Base-by-base conservation (phyloP, 108 stramenopile genomes). In the Skeletonema tropicum region DNA sequence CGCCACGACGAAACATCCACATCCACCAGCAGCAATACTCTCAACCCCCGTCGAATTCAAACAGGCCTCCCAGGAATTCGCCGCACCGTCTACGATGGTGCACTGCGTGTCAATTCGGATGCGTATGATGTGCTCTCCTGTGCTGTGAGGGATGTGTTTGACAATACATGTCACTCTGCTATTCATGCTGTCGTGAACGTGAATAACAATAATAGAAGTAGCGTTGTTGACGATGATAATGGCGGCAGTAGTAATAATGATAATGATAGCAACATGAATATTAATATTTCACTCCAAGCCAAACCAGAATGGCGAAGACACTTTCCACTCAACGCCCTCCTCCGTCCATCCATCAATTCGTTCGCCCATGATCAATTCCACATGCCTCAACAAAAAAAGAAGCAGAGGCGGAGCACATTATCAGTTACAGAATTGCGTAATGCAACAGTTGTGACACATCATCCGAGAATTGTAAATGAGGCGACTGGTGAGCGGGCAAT, bases 231-330 rank as follows among this genome's bases (percentile, higher is more conserved):
- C n/a, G n/a, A n/a, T n/a, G n/a, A n/a, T n/a, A n/a, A n/a, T n/a
- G n/a, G n/a, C n/a, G 15, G 23, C 23, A 55, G 9, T 55, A 10
- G n/a, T 32, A 32, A 6, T 29, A 5, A 4, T 49, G 4, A 45
- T 15, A 15, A 45, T 15, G 15, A 4, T 5, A 15, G 15, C 15
- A n/a, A 21, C 23, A 35, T 21, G 7, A n/a, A 25, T 21, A 5
- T 15, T 19, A 23, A 15, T 2, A 45, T 30, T 11, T 7, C 21
- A 6, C 46, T 76, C 25, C 25, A 14, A 60, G 70, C 66, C 45
- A 59, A 45, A 13, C 70, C 75, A 26, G 75, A 71, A 71, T 63
- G 39, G 62, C 29, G 70, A 12, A 74, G 52, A 26, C 63, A 48
- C 15, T 33, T 64, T 21, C 61, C 70, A 3, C 13, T 38, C 1